phyloP scores from a whole-genome alignment of 495 filamentous ascomycete genomes.

The Penicillium dipodomyicola region DNA sequence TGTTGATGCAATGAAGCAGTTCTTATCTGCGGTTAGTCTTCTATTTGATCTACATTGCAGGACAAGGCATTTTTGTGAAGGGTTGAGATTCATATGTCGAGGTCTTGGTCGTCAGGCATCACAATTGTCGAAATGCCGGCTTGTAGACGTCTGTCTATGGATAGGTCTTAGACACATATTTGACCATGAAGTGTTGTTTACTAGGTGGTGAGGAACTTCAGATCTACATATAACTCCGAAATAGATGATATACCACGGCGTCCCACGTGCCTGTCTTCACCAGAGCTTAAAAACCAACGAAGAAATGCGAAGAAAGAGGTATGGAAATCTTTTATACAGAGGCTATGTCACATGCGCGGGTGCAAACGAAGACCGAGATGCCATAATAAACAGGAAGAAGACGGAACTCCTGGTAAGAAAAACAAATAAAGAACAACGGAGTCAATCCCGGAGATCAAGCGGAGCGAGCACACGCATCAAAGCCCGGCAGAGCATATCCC shows the following conservation, averaged over 20 bases:
- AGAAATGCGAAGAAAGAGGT: slow-evolving; percentile 13
- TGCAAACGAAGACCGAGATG: slow-evolving; percentile 25
- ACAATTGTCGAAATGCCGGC: not conserved
- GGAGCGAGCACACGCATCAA: not conserved
- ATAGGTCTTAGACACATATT: not conserved
- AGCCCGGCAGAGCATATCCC: not conserved
- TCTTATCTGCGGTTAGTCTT: not conserved
- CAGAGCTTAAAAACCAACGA: not conserved
- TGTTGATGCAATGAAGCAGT: not conserved
- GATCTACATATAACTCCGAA: not conserved
- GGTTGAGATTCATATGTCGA: not conserved
- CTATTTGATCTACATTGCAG: not conserved
- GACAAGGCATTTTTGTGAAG: not conserved
- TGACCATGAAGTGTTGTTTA: not conserved
- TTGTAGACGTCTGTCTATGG: not conserved
- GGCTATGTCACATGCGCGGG: slow-evolving; percentile 32
- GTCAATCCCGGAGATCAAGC: not conserved
- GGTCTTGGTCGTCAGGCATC: not conserved
- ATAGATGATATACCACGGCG: not conserved
- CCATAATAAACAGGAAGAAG: slow-evolving; percentile 19
- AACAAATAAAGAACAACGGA: slow-evolving; percentile 19
- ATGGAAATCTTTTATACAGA: slow-evolving; percentile 32
- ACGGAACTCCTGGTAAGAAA: slow-evolving; percentile 26
- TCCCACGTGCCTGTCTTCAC: not conserved
- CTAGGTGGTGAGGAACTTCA: not conserved